Conservation (phyloP, 164 flowering plant species). For the Chimonanthus praecox region DNA sequence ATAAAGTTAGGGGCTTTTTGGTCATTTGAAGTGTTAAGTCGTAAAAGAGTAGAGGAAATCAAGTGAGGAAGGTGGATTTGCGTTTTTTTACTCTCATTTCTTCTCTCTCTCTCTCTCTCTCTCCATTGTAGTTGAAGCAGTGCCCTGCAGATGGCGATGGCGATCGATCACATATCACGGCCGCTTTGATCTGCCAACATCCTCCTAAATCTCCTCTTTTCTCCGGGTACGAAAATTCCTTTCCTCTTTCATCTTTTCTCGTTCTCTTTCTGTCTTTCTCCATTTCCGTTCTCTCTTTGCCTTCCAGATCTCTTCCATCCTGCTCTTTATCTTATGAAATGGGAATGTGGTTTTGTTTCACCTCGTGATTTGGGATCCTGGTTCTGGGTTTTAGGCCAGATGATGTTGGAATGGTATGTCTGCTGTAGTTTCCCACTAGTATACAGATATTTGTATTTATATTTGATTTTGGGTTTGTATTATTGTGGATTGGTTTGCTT, state of each 20-base stretch:
- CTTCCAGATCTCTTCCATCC: constrained; percentile 14
- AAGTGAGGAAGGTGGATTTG: not conserved
- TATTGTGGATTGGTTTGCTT: not conserved
- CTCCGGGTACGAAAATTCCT: constrained; percentile 11
- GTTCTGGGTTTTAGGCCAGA: constrained; percentile 13
- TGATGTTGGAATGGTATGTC: constrained; percentile 1
- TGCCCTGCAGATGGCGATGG: constrained; percentile 11
- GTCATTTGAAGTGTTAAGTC: not conserved
- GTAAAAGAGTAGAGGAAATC: not conserved
- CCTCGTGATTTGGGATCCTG: constrained; percentile 16
- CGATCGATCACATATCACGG: not conserved
- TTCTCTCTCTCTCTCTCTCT: constrained; percentile 7
- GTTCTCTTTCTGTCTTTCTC: not conserved
- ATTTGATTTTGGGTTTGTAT: not conserved
- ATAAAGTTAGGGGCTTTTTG: not conserved
- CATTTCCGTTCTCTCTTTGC: not conserved
- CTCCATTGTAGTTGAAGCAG: not conserved
- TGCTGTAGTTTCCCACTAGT: not conserved
- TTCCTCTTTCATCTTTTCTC: not conserved
- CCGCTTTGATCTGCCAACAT: not conserved
- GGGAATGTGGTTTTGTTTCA: constrained; percentile 21
- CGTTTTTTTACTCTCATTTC: not conserved
- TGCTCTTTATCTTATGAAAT: constrained; percentile 7
- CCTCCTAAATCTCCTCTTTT: constrained; percentile 2
- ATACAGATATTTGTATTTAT: not conserved